Base-by-base conservation (phyloP, 2,329 filamentous ascomycete species). In the Exophiala aquamarina region DNA sequence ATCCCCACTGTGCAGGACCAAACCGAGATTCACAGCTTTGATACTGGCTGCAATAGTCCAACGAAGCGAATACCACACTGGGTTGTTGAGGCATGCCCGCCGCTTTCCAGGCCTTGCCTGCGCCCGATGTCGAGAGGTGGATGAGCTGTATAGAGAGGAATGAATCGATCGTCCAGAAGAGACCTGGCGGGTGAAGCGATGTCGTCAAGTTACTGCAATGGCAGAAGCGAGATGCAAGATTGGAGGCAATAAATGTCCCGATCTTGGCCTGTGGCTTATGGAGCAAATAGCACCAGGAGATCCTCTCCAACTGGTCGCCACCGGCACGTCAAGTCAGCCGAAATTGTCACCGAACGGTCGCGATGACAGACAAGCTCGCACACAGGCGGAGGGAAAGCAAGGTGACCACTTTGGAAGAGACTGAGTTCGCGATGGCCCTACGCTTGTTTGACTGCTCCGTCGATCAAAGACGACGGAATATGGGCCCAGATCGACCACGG, bases 191-290 rank as follows among this genome's bases (percentile, higher is more conserved):
- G 31, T 10, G 10, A 34, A 35, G 33, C 33, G 44, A 45, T 32
- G 15, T 44, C 23, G 45, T 32, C 14, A 40, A 41, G 41, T 47
- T 45, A 35, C 45, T 32, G 46, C 39, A 47, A 41, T 36, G 28
- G 42, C 37, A 51, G 49, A 52, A 52, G 49, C 52, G 45, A 55
- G 49, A 44, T 47, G 52, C 45, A 45, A 40, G 36, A 41, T 46
- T 44, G 41, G 52, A 44, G 42, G 37, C 37, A 46, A 33, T 37
- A 45, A 54, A 46, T 42, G 52, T 35, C 52, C 45, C 41, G 47
- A 38, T 48, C 49, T 55, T 45, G 49, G 41, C 43, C 35, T 49
- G 33, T 41, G 40, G 36, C 47, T 36, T 45, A 45, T 35, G 32
- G 48, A 38, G 20, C 34, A 31, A 44, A 44, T 41, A 43, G 41